Conservation (phyloP, 2,329 filamentous ascomycete genomes). For the Ophiocordyceps robertsii region DNA sequence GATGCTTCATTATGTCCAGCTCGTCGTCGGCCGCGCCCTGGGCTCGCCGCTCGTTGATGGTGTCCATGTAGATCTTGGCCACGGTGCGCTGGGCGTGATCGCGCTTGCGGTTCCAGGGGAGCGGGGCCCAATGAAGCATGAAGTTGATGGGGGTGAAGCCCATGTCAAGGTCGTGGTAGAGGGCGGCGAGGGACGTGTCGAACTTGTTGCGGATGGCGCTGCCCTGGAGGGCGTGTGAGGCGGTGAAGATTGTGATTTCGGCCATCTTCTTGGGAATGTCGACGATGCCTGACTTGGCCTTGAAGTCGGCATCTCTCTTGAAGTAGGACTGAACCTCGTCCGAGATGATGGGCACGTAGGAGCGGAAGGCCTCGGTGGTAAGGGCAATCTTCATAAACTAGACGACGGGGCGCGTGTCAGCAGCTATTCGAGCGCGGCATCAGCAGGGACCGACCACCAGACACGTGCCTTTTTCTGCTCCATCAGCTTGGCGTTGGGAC, state of each 20-base stretch:
- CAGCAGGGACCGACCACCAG: background rate
- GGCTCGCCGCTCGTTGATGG: constrained; percentile 58
- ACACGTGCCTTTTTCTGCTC: constrained; percentile 76
- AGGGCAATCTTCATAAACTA: constrained; percentile 73
- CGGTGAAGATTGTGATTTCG: constrained; percentile 82
- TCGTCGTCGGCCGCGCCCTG: constrained; percentile 33
- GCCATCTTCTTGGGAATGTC: constrained; percentile 66
- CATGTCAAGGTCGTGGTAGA: constrained; percentile 85
- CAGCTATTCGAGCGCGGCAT: background rate
- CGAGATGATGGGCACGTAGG: constrained; percentile 68
- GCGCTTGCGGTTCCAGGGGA: constrained; percentile 76
- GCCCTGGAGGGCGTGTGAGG: constrained; percentile 73
- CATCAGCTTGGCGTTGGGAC: constrained; percentile 84
- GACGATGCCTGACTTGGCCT: constrained; percentile 52
- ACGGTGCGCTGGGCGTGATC: constrained; percentile 71
- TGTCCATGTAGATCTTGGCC: constrained; percentile 69
- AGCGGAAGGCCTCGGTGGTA: constrained; percentile 58
- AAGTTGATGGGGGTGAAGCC: constrained; percentile 86
- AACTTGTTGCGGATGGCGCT: constrained; percentile 71
- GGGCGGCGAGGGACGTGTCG: constrained; percentile 63
- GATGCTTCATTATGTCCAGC: constrained; percentile 78
- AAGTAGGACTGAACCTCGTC: constrained; percentile 62
- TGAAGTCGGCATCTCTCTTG: constrained; percentile 52
- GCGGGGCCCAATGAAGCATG: constrained; percentile 74
- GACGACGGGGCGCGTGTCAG: constrained; percentile 4